Percentiles rank a stretch among this genome's conserved stretches.
Evolutionary conservation across 2,329 filamentous ascomycete species (phyloP).

Genomic region (Cladosporium sp.): DNA sequence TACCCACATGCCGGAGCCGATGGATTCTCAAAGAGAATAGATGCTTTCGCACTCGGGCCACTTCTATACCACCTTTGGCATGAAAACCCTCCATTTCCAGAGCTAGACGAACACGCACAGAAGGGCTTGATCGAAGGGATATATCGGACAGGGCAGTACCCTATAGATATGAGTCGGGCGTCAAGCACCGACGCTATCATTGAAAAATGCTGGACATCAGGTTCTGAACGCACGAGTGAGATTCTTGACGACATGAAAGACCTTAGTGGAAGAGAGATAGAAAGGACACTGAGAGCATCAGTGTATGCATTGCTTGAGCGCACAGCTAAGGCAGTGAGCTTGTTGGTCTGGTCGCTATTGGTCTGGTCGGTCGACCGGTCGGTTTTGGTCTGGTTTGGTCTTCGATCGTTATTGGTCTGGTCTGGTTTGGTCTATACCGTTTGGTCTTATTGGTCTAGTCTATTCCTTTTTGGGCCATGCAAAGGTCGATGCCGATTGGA

Average conservation of each 20-base stretch:
- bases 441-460: no score
- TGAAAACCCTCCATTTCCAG: background rate
- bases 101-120: background rate
- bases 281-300: no score
- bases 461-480: no score
- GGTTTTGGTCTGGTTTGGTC: background rate
- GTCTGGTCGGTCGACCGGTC: background rate
- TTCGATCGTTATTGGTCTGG: no score
- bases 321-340: no score
- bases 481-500: no score
- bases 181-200: background rate
- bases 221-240: background rate
- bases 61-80: constrained; percentile 3
- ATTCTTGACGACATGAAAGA: background rate
- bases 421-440: no score
- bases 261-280: no score
- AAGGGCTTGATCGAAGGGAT: background rate
- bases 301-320: no score
- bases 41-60: background rate
- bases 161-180: background rate
- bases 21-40: background rate
- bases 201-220: constrained; percentile 1
- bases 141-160: constrained; percentile 1
- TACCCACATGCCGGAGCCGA: constrained; percentile 12
- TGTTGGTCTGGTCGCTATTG: background rate